Conservation (phyloP, 2,329 filamentous ascomycete genomes). For the Monilinia fructigena region DNA sequence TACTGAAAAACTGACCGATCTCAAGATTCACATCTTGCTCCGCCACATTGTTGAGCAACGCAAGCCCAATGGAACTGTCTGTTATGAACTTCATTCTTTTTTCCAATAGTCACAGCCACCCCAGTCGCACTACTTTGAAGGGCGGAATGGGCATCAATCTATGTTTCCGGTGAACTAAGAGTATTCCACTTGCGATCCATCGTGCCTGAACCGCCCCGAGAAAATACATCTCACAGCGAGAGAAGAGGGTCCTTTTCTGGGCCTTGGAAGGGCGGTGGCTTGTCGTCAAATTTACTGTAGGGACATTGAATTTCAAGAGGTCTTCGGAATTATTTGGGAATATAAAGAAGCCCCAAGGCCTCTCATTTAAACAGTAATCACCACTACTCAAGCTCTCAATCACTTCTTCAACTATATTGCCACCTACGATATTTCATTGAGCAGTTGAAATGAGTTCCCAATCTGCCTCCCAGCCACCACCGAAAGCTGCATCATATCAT, state of each 20-base stretch:
- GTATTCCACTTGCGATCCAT: neutral
- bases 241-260: neutral
- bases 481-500: neutral
- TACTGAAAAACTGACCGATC: neutral
- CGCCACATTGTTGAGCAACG: neutral
- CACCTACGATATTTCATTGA: no score
- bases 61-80: neutral
- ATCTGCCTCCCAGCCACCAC: neutral
- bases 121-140: neutral
- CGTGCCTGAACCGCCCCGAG: neutral
- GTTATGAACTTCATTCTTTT: neutral
- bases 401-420: neutral
- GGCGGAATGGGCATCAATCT: neutral
- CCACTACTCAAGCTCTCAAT: neutral
- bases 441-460: neutral
- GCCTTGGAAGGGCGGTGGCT: neutral
- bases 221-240: neutral
- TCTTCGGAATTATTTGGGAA: neutral
- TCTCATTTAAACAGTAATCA: neutral
- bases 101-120: conserved; percentile 12
- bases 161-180: neutral
- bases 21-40: neutral
- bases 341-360: neutral
- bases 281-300: neutral
- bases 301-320: neutral